A percentile compares a stretch with the other conserved stretches of the same genome.
Evolutionary conservation across 2,329 filamentous ascomycete genomes (phyloP).

Genomic region (Pseudocercospora fuligena): DNA sequence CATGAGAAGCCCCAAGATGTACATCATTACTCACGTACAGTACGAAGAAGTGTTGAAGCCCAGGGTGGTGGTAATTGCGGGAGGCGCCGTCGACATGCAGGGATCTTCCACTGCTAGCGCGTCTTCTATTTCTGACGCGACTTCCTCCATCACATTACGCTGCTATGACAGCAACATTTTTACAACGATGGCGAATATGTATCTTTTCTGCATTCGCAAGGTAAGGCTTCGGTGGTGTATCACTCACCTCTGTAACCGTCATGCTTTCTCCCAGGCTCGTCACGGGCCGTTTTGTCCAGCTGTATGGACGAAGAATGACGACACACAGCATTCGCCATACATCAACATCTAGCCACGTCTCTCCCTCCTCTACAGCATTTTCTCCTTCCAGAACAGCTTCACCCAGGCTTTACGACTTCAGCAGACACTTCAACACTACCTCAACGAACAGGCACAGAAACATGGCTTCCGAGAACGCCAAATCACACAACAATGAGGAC

Average conservation of each 20-base stretch:
- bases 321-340: neutral
- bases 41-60: too few species aligned
- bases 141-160: too few species aligned
- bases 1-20: too few species aligned
- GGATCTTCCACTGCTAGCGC: too few species aligned
- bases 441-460: constrained; percentile 56
- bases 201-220: too few species aligned
- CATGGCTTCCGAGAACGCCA: constrained; percentile 36
- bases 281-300: neutral
- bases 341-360: neutral
- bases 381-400: constrained; percentile 8
- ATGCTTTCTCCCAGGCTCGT: neutral
- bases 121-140: too few species aligned
- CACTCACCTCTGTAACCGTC: neutral
- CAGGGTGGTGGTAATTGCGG: too few species aligned
- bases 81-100: too few species aligned
- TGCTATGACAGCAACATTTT: too few species aligned
- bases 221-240: too few species aligned
- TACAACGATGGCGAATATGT: too few species aligned
- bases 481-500: constrained; percentile 41
- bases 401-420: constrained; percentile 21
- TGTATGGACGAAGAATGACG: neutral
- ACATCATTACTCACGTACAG: too few species aligned
- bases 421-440: constrained; percentile 16
- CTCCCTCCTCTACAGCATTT: neutral